Evolutionary conservation across 257 asterid genomes (phyloP), one percentile per base, ranked within the genome.

Genomic region (Asclepias syriaca): DNA sequence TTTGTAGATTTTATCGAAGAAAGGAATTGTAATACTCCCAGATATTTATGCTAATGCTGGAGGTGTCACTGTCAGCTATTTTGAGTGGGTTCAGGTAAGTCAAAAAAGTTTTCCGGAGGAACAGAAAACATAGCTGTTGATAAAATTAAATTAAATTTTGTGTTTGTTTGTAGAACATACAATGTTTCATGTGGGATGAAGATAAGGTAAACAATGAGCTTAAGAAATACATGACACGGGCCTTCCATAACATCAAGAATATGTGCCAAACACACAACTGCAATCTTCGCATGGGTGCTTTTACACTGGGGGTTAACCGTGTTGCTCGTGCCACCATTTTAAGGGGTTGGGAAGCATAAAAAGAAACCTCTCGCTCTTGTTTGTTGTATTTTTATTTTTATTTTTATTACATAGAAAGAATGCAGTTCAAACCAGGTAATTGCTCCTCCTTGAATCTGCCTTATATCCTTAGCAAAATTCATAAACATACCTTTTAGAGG

Each of bases 21-120:
- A 86, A 69, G 97, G 97, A 24, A 86, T 92, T 19, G 54, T 75
- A 68, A 88, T 90, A 65, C 97, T 92, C 45, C 98, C 98, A 0
- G 98, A 92, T 56, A 88, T 92, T 50, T 92, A 90, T 70, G 98
- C 98, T 24, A 92, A 90, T 67, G 77, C 97, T 27, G 98, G 97
- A 77, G 98, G 98, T 43, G 97, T 90, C 73, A 92, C 97, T 8
- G 98, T 90, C 67, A 92, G 98, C 75, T 92, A 92, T 70, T 92
- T 92, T 43, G 98, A 90, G 81, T 92, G 98, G 97, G 98, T 92
- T 74, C 98, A 92, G 98, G 97, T 92, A 85, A 51, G 11, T 92
- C n/a, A 24, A 85, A 51, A 6, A 51, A 54, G 4, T 29, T 1
- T n/a, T 24, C 27, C 27, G 27, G 16, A 14, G 49, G 12, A 43